A percentile compares a stretch with the other conserved stretches of the same genome.
phyloP scores from a whole-genome alignment of 306 rosid genomes.

The Rubus idaeus region DNA sequence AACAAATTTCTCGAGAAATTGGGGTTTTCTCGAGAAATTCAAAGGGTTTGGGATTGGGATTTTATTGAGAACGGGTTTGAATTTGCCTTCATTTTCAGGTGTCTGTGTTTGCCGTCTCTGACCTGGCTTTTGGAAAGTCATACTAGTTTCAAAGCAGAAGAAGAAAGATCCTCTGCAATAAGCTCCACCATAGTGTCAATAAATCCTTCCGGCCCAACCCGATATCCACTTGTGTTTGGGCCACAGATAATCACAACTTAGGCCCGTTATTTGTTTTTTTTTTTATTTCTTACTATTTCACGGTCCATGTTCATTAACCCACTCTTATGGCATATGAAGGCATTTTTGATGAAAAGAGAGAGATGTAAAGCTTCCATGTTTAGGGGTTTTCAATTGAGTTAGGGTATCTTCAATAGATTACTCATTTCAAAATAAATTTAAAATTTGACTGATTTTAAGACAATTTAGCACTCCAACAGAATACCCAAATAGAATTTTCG shows the following conservation, averaged over 20 bases:
- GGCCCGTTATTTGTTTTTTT: not conserved
- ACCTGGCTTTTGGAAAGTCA: not conserved
- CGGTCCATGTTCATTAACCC: too few species aligned
- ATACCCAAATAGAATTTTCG: too few species aligned
- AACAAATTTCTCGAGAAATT: not conserved
- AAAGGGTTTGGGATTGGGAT: slow-evolving; percentile 13
- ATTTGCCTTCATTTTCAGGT: not conserved
- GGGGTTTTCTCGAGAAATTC: not conserved
- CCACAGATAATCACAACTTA: not conserved
- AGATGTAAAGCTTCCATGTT: too few species aligned
- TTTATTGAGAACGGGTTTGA: not conserved
- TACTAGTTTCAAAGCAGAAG: not conserved
- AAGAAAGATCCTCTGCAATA: not conserved
- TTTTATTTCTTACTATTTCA: too few species aligned
- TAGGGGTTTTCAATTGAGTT: too few species aligned
- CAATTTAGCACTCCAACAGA: too few species aligned
- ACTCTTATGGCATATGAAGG: too few species aligned
- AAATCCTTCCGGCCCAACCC: not conserved
- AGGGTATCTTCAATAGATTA: too few species aligned
- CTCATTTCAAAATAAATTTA: too few species aligned
- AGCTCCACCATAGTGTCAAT: not conserved
- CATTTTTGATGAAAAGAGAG: too few species aligned
- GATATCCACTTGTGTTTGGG: not conserved
- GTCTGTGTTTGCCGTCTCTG: not conserved
- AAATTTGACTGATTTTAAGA: too few species aligned